Base-by-base conservation (phyloP, 257 asterid species). In the Knoxia roxburghii region DNA sequence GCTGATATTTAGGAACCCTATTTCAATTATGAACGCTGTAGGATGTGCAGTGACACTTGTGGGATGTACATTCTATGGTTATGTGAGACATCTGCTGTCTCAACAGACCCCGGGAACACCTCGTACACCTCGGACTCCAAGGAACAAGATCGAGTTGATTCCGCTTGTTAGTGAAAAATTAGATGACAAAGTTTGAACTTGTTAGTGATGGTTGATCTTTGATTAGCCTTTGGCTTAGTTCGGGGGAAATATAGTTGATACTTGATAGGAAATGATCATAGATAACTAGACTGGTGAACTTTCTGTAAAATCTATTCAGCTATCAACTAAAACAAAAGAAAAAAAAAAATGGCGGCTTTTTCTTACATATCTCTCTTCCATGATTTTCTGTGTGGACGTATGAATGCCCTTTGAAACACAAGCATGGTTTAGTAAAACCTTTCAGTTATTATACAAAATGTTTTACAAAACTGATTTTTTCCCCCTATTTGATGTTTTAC, bases 11-110 rank as follows among this genome's bases (percentile, higher is more conserved):
- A 80, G 81, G 30, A 93, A 93, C 72, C 98, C 98, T 23, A 90
- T 93, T 65, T 86, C 98, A 10, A 53, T 73, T 67, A 77, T 88
- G 95, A 93, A 93, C 48, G 97, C 95, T 0, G 62, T 93, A 17
- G 97, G 98, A 49, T 93, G 98, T 68, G 77, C 77, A 0, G 81
- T 93, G 69, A 90, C 97, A 1, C 90, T 93, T 13, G 17, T 90
- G 0, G 98, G 98, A 6, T 93, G 98, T 68, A 87, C 97, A 6
- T 92, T 93, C 83, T 93, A 93, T 30, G 98, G 97, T 41, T 92
- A 85, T 62, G 95, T 90, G 59, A 83, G 98, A 60, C 97, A 92
- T 75, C 24, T 62, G 79, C 81, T 86, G 59, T 77, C 96, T 0
- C 86, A 76, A 29, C 88, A 82, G 60, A 5, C 85, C 21, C 88